These are phyloP conservation scores for Halophytophthora batemanensis DNA, from an alignment of 352 stramenopile species.

Conservation along the genomic window DNA sequence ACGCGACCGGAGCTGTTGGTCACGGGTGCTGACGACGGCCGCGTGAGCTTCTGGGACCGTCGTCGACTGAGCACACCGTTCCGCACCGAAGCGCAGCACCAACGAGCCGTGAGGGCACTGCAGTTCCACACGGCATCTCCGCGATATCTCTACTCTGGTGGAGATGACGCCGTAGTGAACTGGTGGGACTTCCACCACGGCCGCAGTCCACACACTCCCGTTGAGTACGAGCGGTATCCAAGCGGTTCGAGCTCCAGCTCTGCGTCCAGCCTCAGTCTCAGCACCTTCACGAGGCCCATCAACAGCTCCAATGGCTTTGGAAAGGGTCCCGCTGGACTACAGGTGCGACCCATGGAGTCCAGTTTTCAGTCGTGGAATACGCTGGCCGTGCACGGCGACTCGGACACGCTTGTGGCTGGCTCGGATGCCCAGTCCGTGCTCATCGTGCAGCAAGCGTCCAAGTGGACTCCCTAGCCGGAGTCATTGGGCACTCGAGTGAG, in stretches of 20 bases:
- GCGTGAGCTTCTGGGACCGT: slow-evolving; percentile 72
- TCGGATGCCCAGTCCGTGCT: slow-evolving; percentile 76
- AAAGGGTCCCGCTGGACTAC: slow-evolving; percentile 20
- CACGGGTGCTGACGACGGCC: slow-evolving; percentile 64
- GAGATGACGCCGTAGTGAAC: slow-evolving; percentile 62
- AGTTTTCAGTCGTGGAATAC: slow-evolving; percentile 63
- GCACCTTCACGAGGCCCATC: slow-evolving; percentile 5
- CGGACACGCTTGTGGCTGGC: slow-evolving; percentile 67
- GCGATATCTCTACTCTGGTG: slow-evolving; percentile 59
- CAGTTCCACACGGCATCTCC: slow-evolving; percentile 62
- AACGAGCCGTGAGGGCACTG: slow-evolving; percentile 60
- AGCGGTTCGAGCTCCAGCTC: slow-evolving; percentile 1
- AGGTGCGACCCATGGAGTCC: slow-evolving; percentile 35
- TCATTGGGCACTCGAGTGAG: too few species aligned
- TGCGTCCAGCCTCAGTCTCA: slow-evolving; percentile 9
- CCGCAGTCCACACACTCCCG: slow-evolving; percentile 32
- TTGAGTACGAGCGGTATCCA: slow-evolving; percentile 56
- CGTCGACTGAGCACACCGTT: slow-evolving; percentile 63
- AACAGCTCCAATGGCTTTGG: slow-evolving; percentile 13
- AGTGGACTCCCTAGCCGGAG: slow-evolving; percentile 22
- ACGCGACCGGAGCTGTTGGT: slow-evolving; percentile 75
- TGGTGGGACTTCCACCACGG: slow-evolving; percentile 74
- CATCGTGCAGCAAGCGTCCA: slow-evolving; percentile 60
- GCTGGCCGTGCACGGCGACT: slow-evolving; percentile 65
- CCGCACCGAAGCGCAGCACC: slow-evolving; percentile 62